phyloP scores from a whole-genome alignment of 2,329 filamentous ascomycete genomes.

The Talaromyces sp. region DNA sequence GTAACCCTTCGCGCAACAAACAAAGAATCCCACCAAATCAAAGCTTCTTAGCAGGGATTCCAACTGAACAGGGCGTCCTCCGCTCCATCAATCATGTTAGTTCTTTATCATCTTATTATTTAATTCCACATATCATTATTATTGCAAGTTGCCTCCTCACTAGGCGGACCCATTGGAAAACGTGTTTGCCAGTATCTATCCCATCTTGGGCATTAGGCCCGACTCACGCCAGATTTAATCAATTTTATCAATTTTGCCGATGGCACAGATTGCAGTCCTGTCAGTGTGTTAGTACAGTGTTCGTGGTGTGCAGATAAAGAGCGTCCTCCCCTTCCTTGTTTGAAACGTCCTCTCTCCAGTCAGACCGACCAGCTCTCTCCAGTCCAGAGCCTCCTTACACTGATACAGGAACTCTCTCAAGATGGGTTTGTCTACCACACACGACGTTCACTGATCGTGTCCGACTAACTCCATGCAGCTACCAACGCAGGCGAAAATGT shows the following conservation, averaged over 20 bases:
- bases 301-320: background rate
- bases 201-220: background rate
- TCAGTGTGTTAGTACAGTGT: background rate
- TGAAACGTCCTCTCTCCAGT: background rate
- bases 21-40: background rate
- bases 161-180: background rate
- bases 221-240: background rate
- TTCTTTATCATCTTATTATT: background rate
- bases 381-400: background rate
- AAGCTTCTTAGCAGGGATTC: background rate
- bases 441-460: background rate
- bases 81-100: background rate
- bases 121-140: background rate
- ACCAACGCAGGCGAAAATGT: slow-evolving; percentile 15
- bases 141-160: slow-evolving; percentile 2
- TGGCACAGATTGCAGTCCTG: background rate
- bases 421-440: slow-evolving; percentile 12
- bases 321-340: background rate
- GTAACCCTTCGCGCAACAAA: slow-evolving; percentile 11
- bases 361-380: background rate
- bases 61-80: background rate
- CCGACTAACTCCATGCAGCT: slow-evolving; percentile 3
- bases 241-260: background rate
- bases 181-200: background rate
- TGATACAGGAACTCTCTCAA: background rate